Conservation (phyloP, 2,329 filamentous ascomycete genomes). For the Cladosporium sp. region DNA sequence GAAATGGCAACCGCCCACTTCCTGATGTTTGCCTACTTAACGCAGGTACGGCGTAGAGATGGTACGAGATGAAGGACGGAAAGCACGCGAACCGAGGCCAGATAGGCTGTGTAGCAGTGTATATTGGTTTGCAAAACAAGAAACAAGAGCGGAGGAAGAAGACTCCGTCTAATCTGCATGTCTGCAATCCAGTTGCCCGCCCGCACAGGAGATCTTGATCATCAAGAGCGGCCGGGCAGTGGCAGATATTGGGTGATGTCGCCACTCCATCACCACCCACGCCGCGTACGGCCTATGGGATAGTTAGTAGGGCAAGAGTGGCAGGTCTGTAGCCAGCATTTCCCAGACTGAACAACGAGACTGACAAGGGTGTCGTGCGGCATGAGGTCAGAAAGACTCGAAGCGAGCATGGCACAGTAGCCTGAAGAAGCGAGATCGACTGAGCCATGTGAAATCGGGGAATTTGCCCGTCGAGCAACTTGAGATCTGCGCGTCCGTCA, state of each 20-base stretch:
- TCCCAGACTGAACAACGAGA: too few species aligned
- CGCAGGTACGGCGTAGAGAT: slow-evolving; percentile 7
- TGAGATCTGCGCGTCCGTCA: not conserved
- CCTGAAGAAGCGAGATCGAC: not conserved
- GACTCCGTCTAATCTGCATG: not conserved
- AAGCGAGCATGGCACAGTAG: slow-evolving; percentile 2
- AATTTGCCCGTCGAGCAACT: not conserved
- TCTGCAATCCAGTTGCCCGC: not conserved
- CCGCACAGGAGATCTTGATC: slow-evolving; percentile 4
- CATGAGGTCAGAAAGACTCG: slow-evolving; percentile 7
- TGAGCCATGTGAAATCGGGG: not conserved
- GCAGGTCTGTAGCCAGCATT: not conserved
- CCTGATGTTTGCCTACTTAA: too few species aligned
- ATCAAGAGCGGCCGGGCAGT: not conserved
- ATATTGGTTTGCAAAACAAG: slow-evolving; percentile 6
- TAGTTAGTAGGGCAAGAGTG: not conserved
- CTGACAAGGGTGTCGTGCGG: slow-evolving; percentile 6
- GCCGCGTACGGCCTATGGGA: slow-evolving; percentile 1
- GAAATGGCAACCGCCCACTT: too few species aligned
- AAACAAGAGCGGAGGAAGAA: not conserved
- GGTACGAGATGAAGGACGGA: slow-evolving; percentile 3
- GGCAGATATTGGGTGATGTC: too few species aligned
- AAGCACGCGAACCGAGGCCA: slow-evolving; percentile 5
- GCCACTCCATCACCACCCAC: slow-evolving; percentile 9
- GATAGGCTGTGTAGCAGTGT: not conserved